Conservation (phyloP, 208 protist genomes). For the Acanthamoeba culbertsoni region DNA sequence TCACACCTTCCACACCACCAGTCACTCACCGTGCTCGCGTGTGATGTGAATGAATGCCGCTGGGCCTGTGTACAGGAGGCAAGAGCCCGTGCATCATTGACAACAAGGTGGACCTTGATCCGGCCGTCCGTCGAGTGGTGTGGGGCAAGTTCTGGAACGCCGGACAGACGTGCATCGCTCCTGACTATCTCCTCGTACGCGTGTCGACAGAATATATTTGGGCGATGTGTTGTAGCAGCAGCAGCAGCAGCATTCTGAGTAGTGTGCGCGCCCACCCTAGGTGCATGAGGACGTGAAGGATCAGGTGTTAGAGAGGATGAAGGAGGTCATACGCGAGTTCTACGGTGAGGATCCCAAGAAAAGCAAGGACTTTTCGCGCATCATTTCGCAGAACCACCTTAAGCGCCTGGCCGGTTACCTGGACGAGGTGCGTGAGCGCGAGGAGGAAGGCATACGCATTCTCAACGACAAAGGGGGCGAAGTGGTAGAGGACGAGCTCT, state of each 20-base stretch:
- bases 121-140: conserved; percentile 79
- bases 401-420: conserved; percentile 72
- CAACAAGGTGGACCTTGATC: conserved; percentile 75
- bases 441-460: background rate
- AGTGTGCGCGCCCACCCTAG: background rate
- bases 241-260: too few relatives aligned
- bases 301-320: conserved; percentile 74
- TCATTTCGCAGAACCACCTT: conserved; percentile 78
- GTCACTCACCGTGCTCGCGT: too few relatives aligned
- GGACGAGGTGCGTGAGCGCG: background rate
- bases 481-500: conserved; percentile 74
- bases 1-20: too few relatives aligned
- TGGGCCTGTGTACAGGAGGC: conserved; percentile 82
- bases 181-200: conserved; percentile 88
- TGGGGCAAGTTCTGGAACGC: conserved; percentile 82
- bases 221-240: too few relatives aligned
- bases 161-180: conserved; percentile 90
- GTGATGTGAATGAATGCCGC: too few relatives aligned
- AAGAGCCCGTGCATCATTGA: conserved; percentile 92
- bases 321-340: conserved; percentile 55
- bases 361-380: conserved; percentile 72
- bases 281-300: conserved; percentile 65
- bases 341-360: conserved; percentile 65
- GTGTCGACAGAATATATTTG: background rate
- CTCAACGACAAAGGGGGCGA: conserved; percentile 80